phyloP scores from a whole-genome alignment of 2,329 filamentous ascomycete genomes.

The Monosporascus ibericus region DNA sequence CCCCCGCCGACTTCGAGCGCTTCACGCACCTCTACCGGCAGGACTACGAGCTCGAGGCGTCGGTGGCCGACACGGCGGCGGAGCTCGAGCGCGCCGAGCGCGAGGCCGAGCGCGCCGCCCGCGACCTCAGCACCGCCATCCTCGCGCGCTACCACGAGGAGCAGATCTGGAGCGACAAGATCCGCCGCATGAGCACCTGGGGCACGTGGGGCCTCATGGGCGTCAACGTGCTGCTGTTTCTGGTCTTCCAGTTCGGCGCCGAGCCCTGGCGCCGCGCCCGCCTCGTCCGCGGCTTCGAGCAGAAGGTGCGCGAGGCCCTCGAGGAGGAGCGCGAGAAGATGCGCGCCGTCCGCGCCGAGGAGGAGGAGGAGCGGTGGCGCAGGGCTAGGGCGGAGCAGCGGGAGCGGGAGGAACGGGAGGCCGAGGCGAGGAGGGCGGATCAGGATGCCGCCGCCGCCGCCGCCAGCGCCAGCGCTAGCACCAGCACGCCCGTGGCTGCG shows the following conservation, averaged over 20 bases:
- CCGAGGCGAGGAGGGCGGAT: slow-evolving; percentile 13
- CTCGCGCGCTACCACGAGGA: slow-evolving; percentile 94
- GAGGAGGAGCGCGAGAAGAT: slow-evolving; percentile 59
- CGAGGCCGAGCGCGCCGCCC: slow-evolving; percentile 70
- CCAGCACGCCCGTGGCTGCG: slow-evolving; percentile 1
- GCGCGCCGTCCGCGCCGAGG: slow-evolving; percentile 36
- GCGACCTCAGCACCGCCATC: slow-evolving; percentile 74
- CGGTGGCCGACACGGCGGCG: slow-evolving; percentile 66
- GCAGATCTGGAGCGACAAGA: slow-evolving; percentile 98
- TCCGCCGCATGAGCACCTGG: slow-evolving; percentile 93
- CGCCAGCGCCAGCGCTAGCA: neutral
- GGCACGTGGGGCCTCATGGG: slow-evolving; percentile 98
- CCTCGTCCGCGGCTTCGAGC: slow-evolving; percentile 77
- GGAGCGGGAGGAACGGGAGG: slow-evolving; percentile 26
- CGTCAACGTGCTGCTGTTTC: slow-evolving; percentile 82
- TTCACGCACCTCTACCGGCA: slow-evolving; percentile 90
- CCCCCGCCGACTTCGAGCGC: slow-evolving; percentile 77
- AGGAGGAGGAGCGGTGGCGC: slow-evolving; percentile 21
- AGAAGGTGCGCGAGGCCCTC: slow-evolving; percentile 63
- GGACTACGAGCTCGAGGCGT: slow-evolving; percentile 89
- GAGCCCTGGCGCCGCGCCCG: slow-evolving; percentile 85
- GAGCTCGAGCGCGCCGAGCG: slow-evolving; percentile 69
- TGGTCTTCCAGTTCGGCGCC: slow-evolving; percentile 80
- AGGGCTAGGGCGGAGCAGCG: slow-evolving; percentile 1
- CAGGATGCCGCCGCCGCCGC: slow-evolving; percentile 5